Percentiles rank a stretch among this genome's conserved stretches.
Conservation (phyloP, 179 eudicot species). For the Silene vulgaris region DNA sequence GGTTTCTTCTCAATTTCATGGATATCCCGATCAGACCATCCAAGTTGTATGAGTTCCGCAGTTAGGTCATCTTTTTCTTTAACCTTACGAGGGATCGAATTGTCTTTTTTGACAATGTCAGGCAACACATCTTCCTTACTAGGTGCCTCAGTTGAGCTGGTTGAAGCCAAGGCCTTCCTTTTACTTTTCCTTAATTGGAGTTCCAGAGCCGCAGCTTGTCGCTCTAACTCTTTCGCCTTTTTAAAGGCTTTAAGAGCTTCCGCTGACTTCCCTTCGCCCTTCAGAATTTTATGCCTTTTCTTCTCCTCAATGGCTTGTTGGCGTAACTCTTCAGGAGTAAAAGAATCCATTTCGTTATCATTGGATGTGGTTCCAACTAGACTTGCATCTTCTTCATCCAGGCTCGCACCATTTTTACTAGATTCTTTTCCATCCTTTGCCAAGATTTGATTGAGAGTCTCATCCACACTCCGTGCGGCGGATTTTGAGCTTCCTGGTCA, state of each 20-base stretch:
- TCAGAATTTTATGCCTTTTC: conserved; percentile 57
- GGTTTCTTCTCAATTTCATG: conserved; percentile 58
- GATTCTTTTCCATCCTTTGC: conserved; percentile 45
- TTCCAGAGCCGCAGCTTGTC: conserved; percentile 82
- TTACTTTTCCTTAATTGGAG: conserved; percentile 63
- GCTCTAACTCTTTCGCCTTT: conserved; percentile 83
- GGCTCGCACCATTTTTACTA: conserved; percentile 25
- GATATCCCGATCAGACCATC: conserved; percentile 89
- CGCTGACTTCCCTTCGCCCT: conserved; percentile 76
- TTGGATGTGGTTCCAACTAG: conserved; percentile 29
- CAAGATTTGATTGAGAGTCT: conserved; percentile 50
- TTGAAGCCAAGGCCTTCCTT: conserved; percentile 53
- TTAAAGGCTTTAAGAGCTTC: conserved; percentile 89
- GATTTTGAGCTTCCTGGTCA: conserved; percentile 57
- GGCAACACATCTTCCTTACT: conserved; percentile 33
- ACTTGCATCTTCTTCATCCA: conserved; percentile 43
- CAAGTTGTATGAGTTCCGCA: conserved; percentile 69
- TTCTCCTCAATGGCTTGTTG: conserved; percentile 79
- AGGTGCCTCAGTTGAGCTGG: conserved; percentile 34
- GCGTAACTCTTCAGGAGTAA: conserved; percentile 76
- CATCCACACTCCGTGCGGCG: conserved; percentile 56
- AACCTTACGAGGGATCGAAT: conserved; percentile 31
- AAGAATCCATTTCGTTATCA: conserved; percentile 34
- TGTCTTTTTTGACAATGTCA: conserved; percentile 28
- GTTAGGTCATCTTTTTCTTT: conserved; percentile 74